Conservation (phyloP, 2,329 filamentous ascomycete genomes). For the Cryphonectria nitschkei region DNA sequence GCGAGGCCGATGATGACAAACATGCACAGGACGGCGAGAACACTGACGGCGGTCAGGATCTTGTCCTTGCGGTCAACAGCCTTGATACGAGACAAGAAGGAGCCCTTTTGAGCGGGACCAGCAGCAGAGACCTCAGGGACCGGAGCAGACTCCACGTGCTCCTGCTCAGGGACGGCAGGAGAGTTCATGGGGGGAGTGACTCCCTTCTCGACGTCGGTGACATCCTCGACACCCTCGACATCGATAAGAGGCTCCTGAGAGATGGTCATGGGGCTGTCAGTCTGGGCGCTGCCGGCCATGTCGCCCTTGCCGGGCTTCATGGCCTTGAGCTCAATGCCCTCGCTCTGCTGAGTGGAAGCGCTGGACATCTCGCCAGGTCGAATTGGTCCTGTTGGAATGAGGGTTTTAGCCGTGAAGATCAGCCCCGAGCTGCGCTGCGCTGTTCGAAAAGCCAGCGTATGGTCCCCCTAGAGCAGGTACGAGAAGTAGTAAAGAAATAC, state of each 20-base stretch:
- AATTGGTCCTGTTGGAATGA: conserved; percentile 10
- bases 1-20: conserved; percentile 18
- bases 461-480: background rate
- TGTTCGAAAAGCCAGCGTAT: background rate
- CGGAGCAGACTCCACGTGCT: background rate
- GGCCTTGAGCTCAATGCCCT: conserved; percentile 10
- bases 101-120: background rate
- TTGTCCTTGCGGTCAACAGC: conserved; percentile 13
- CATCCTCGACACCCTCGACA: background rate
- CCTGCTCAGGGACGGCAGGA: background rate
- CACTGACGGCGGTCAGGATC: background rate
- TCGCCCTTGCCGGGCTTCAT: conserved; percentile 1
- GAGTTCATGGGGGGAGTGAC: background rate
- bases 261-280: background rate
- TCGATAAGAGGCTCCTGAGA: conserved; percentile 11
- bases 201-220: conserved; percentile 12
- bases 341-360: background rate
- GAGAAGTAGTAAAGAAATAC: background rate
- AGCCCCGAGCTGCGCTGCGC: conserved; percentile 4
- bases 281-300: background rate
- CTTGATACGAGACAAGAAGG: conserved; percentile 3
- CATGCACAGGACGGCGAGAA: conserved; percentile 4
- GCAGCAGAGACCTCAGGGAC: background rate
- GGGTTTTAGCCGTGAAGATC: background rate
- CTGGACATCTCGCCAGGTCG: background rate